These are phyloP conservation scores for Dothidotthia symphoricarpi DNA, from an alignment of 2,329 filamentous ascomycete genomes.

Conservation along the genomic window DNA sequence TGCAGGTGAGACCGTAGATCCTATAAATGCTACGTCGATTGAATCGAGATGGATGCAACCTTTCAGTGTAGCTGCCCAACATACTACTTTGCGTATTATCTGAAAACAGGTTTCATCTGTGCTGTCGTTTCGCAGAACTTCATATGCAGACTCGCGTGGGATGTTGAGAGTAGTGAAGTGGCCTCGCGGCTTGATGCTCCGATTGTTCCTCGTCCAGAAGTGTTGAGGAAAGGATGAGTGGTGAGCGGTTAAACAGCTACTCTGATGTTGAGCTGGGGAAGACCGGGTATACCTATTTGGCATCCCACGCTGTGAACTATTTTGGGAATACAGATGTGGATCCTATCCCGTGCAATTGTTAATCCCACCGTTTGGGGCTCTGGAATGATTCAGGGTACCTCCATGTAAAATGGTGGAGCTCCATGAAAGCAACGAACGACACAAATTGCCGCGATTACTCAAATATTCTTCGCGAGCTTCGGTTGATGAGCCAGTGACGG, in stretches of 20 bases:
- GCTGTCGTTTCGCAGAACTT: slow-evolving; percentile 3
- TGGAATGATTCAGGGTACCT: no score
- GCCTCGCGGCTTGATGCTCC: slow-evolving; percentile 1
- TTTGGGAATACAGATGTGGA: no score
- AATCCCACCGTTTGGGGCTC: no score
- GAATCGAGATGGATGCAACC: no score
- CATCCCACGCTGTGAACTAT: slow-evolving; percentile 20
- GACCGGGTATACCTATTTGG: slow-evolving; percentile 18
- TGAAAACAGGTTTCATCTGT: neutral
- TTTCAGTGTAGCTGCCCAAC: no score
- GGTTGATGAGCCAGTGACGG: no score
- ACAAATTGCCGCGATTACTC: no score
- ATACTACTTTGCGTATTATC: neutral
- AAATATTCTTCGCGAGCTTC: no score
- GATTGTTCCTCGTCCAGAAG: slow-evolving; percentile 1
- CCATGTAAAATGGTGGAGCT: no score
- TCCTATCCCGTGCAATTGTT: no score
- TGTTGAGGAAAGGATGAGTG: slow-evolving; percentile 17
- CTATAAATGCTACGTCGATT: neutral
- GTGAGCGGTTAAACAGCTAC: slow-evolving; percentile 1
- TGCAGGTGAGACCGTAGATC: no score
- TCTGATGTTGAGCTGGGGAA: slow-evolving; percentile 17
- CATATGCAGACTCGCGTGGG: slow-evolving; percentile 3
- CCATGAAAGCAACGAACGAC: no score
- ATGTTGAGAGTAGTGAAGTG: neutral